Evolutionary conservation across 805 yeast species (phyloP), one percentile per base, ranked within the genome.

Genomic region (Ogataea nonfermentans): DNA sequence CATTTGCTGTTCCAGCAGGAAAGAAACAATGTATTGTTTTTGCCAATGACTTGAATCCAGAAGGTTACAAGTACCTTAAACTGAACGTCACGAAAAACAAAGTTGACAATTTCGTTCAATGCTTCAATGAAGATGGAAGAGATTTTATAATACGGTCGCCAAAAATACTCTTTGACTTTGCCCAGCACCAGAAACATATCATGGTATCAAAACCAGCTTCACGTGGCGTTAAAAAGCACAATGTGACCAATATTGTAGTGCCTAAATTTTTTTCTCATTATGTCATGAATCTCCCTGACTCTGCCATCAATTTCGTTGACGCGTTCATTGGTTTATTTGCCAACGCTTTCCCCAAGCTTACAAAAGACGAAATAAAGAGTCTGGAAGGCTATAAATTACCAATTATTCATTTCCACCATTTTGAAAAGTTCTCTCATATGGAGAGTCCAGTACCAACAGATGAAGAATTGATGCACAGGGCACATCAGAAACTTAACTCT

Each of bases 1-100:
- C 99, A 4, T 93, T 95, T 67, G 91, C 95, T 2, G 78, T 93
- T 1, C 99, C 99, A 0, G 95, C 97, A 0, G 98, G 90, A 10
- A 88, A 84, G 61, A 86, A 83, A 46, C 74, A 75, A 11, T 84
- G 81, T 9, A 59, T 90, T 37, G 95, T 87, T 0, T 69, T 93
- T 51, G 96, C 97, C 9, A 93, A 90, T 59, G 99, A 93, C 61
- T 69, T 93, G 59, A 93, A 93, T 56, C 98, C 97, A 0, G 85
- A 83, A 44, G 81, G 95, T 43, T 85, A 67, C 62, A 76, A 78
- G 48, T 83, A 84, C 54, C 71, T 93, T 65, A 59, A 66, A 26
- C 72, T 73, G 22, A 93, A 93, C 52, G 76, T 86, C 35, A 53
- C 47, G 2, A 55, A 68, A 19, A 93, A 93, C 61, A 79, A 83